Evolutionary conservation across 495 filamentous ascomycete genomes (phyloP).

Genomic region (Astrocystis sublimbata): DNA sequence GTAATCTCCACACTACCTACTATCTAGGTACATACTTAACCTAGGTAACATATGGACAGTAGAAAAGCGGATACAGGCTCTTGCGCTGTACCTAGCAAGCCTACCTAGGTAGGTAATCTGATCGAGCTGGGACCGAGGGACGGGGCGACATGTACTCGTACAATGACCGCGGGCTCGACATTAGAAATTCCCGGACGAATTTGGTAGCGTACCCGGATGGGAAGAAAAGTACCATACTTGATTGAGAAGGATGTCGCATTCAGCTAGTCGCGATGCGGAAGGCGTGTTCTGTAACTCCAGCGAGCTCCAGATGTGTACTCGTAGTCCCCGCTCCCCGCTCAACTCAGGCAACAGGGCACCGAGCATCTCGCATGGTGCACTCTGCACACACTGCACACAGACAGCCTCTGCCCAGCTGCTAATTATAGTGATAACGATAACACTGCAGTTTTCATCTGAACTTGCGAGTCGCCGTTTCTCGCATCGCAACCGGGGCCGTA

Average conservation of each 20-base stretch:
- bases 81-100: too few relatives aligned
- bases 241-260: slow-evolving; percentile 6
- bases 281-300: background rate
- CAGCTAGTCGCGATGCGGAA: slow-evolving; percentile 4
- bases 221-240: slow-evolving; percentile 11
- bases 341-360: background rate
- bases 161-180: background rate
- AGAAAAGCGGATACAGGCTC: background rate
- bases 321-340: too few relatives aligned
- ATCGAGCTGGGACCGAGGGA: too few relatives aligned
- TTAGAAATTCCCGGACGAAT: background rate
- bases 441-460: background rate
- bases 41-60: background rate
- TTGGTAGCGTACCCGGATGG: background rate
- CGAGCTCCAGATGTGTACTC: too few relatives aligned
- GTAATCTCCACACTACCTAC: background rate
- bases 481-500: background rate
- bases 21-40: background rate
- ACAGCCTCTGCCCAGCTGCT: background rate
- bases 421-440: slow-evolving; percentile 11
- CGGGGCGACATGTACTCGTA: too few relatives aligned
- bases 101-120: too few relatives aligned
- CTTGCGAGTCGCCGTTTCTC: background rate
- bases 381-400: background rate
- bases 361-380: too few relatives aligned